Evolutionary conservation across 345 rosid genomes (phyloP).

Genomic region (Eucalyptus regnans): DNA sequence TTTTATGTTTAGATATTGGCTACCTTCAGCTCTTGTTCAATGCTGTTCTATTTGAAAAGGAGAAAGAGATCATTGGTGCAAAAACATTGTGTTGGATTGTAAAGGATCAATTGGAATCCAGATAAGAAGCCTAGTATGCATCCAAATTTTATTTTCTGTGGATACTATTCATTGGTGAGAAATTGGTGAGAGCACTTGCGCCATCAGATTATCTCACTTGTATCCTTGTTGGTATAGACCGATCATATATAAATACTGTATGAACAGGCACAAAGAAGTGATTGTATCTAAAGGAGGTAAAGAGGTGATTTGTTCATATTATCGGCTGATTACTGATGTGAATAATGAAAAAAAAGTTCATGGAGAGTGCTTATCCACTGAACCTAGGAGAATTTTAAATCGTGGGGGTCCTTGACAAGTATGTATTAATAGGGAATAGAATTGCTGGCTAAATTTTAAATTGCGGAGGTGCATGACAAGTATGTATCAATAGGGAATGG

Average conservation of each 20-base stretch:
- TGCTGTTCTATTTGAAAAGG: not conserved
- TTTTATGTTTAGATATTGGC: not conserved
- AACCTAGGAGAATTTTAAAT: not conserved
- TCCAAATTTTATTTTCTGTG: not conserved
- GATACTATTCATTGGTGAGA: not conserved
- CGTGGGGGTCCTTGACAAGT: not conserved
- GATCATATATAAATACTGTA: not conserved
- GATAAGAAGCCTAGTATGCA: not conserved
- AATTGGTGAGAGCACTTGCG: not conserved
- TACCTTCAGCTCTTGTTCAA: not conserved
- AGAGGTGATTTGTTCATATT: not conserved
- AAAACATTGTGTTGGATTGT: not conserved
- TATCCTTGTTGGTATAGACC: not conserved
- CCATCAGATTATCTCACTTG: not conserved
- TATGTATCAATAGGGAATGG: not conserved
- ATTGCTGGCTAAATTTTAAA: not conserved
- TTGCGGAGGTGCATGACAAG: not conserved
- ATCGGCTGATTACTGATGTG: not conserved
- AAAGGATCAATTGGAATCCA: not conserved
- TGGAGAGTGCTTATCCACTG: not conserved
- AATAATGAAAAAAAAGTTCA: not conserved
- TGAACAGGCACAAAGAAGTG: not conserved
- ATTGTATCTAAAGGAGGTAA: not conserved
- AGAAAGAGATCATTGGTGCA: not conserved
- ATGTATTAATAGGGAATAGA: not conserved